These are phyloP conservation scores for Nigrospora sphaerica DNA, from an alignment of 2,329 filamentous ascomycete species.

Conservation along the genomic window DNA sequence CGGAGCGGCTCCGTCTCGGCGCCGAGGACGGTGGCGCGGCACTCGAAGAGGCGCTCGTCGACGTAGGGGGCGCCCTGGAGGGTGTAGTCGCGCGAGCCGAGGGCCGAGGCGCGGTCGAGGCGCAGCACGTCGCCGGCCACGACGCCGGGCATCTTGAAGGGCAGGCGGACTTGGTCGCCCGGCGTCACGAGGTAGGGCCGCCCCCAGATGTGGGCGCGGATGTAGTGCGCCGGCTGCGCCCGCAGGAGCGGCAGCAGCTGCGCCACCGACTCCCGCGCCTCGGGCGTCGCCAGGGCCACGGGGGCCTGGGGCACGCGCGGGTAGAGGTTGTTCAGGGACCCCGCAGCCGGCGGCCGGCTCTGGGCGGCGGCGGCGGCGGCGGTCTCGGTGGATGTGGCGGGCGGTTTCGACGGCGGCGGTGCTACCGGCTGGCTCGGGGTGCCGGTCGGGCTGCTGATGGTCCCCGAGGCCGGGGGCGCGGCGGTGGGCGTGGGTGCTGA, in stretches of 20 bases:
- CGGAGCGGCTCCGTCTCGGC: conserved; percentile 75
- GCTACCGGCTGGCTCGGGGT: conserved; percentile 5
- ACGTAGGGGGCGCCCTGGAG: conserved; percentile 76
- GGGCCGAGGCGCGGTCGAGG: conserved; percentile 72
- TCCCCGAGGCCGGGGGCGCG: not conserved
- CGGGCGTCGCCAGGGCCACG: conserved; percentile 21
- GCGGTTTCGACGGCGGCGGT: not conserved
- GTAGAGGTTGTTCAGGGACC: conserved; percentile 1
- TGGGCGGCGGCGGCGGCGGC: conserved; percentile 2
- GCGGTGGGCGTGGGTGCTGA: not conserved
- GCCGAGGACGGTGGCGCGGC: conserved; percentile 77
- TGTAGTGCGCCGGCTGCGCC: conserved; percentile 69
- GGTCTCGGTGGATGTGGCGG: not conserved
- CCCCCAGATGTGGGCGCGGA: conserved; percentile 72
- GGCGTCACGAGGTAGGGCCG: conserved; percentile 72
- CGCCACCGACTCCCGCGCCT: conserved; percentile 40
- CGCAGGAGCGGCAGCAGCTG: conserved; percentile 63
- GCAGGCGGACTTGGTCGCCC: conserved; percentile 69
- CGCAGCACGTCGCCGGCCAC: conserved; percentile 78
- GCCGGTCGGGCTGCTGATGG: conserved; percentile 2
- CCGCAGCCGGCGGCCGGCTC: not conserved
- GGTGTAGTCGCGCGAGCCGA: conserved; percentile 88
- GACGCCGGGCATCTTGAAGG: conserved; percentile 72
- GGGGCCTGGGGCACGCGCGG: conserved; percentile 13
- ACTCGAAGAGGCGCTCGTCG: conserved; percentile 78